Evolutionary conservation across 2,329 filamentous ascomycete genomes (phyloP).

Genomic region (Penicillium corylophilum): DNA sequence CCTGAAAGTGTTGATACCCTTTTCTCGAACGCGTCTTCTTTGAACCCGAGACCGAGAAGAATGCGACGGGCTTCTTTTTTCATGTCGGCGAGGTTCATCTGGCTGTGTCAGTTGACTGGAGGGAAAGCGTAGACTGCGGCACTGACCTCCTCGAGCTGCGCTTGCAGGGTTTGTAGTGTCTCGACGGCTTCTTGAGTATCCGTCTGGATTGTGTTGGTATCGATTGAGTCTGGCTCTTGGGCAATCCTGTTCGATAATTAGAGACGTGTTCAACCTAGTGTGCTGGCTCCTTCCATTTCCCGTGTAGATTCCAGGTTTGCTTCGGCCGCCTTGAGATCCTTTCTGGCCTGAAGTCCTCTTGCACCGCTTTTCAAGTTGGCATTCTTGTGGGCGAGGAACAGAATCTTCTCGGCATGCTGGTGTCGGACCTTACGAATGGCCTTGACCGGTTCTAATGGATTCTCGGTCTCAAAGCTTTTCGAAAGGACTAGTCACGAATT

Average conservation of each 20-base stretch:
- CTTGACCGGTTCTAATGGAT: conserved; percentile 59
- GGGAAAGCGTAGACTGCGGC: not conserved
- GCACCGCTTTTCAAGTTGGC: conserved; percentile 72
- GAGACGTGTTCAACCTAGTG: not conserved
- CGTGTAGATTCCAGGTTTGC: conserved; percentile 62
- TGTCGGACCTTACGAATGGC: conserved; percentile 63
- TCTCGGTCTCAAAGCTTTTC: conserved; percentile 57
- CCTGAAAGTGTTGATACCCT: conserved; percentile 69
- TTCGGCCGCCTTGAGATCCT: conserved; percentile 68
- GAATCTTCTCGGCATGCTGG: conserved; percentile 59
- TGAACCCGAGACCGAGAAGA: conserved; percentile 70
- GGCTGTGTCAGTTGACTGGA: not conserved
- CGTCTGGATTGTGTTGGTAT: conserved; percentile 55
- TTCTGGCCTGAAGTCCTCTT: conserved; percentile 72
- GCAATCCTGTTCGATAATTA: conserved; percentile 34
- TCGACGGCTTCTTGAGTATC: conserved; percentile 71
- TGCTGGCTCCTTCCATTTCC: conserved; percentile 44
- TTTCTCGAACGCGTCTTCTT: conserved; percentile 59
- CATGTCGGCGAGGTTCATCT: conserved; percentile 59
- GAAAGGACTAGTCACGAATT: conserved; percentile 50
- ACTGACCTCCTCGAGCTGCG: conserved; percentile 63
- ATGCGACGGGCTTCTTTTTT: conserved; percentile 66
- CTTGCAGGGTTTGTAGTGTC: conserved; percentile 67
- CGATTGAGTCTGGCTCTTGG: conserved; percentile 58
- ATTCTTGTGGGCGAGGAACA: conserved; percentile 71